These are phyloP conservation scores for Ceratobasidium sp. DNA, from an alignment of 1,284 basidiomycete species.

Conservation along the genomic window DNA sequence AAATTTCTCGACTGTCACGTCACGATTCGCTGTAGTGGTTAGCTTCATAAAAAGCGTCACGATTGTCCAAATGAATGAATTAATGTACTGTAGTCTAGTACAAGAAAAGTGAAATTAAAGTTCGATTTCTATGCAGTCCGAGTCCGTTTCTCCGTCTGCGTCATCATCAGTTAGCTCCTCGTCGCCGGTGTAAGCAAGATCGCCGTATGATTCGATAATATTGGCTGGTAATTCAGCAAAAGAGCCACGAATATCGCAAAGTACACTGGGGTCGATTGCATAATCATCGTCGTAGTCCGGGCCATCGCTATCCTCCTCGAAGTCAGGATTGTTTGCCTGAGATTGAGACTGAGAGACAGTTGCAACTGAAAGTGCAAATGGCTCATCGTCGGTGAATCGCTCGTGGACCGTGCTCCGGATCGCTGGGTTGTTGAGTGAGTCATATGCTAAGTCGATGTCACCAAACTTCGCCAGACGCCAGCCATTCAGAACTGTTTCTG, in stretches of 20 bases:
- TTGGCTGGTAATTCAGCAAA: not conserved
- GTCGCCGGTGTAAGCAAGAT: not conserved
- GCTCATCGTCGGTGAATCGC: not conserved
- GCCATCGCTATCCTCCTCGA: not conserved
- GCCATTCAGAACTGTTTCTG: not conserved
- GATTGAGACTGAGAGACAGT: not conserved
- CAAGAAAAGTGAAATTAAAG: not conserved
- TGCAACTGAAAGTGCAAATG: not conserved
- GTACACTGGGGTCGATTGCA: slow-evolving; percentile 1
- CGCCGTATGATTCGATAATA: not conserved
- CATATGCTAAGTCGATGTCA: not conserved
- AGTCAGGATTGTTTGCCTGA: not conserved
- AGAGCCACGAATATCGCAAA: not conserved
- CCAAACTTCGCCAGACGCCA: not conserved
- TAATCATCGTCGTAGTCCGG: slow-evolving; percentile 1
- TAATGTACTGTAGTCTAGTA: not conserved
- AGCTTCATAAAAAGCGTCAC: not conserved
- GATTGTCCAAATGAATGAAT: no score
- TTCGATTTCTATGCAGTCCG: not conserved
- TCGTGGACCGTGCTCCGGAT: not conserved
- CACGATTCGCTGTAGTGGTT: slow-evolving; percentile 7
- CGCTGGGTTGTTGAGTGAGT: not conserved
- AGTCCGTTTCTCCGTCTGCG: not conserved
- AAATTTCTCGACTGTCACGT: no score
- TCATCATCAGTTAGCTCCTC: not conserved